phyloP scores from a whole-genome alignment of 2,329 filamentous ascomycete species.

The Nannizziopsis arthrosporioides region DNA sequence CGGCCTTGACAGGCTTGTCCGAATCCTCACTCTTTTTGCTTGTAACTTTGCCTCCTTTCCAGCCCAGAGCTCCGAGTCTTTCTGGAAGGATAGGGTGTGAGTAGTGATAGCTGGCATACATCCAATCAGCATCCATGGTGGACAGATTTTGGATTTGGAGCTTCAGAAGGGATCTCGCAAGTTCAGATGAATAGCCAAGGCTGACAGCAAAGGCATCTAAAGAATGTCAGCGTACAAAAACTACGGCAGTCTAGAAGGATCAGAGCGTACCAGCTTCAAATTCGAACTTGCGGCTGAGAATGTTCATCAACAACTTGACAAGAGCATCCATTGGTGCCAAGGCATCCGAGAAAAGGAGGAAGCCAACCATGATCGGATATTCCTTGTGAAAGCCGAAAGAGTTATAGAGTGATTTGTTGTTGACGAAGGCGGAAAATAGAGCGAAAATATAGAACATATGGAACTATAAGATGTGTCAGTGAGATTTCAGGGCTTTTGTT shows the following conservation, averaged over 20 bases:
- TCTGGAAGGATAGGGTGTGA: slow-evolving; percentile 94
- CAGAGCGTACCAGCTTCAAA: slow-evolving; percentile 65
- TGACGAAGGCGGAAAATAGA: slow-evolving; percentile 93
- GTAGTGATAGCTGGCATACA: slow-evolving; percentile 98
- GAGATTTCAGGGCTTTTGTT: background rate
- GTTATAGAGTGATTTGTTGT: slow-evolving; percentile 81
- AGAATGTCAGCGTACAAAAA: slow-evolving; percentile 18
- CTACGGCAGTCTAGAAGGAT: background rate
- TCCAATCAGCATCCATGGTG: slow-evolving; percentile 97
- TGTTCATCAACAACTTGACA: slow-evolving; percentile 90
- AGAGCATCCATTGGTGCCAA: slow-evolving; percentile 87
- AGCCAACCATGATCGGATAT: slow-evolving; percentile 88
- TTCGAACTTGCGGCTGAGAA: slow-evolving; percentile 86
- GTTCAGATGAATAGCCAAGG: slow-evolving; percentile 71
- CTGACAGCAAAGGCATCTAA: slow-evolving; percentile 69
- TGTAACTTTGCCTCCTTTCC: slow-evolving; percentile 51
- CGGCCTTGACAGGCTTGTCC: slow-evolving; percentile 54
- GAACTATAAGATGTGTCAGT: slow-evolving; percentile 41
- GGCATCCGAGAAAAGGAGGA: slow-evolving; percentile 96
- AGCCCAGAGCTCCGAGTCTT: slow-evolving; percentile 79
- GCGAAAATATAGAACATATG: slow-evolving; percentile 96
- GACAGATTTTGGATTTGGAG: slow-evolving; percentile 96
- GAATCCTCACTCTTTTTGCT: slow-evolving; percentile 42
- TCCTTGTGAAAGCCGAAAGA: slow-evolving; percentile 79
- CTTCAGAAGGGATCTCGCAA: slow-evolving; percentile 84